A percentile compares a stretch with the other conserved stretches of the same genome.
Conservation (phyloP, 805 yeast genomes). For the Candida germanica region DNA sequence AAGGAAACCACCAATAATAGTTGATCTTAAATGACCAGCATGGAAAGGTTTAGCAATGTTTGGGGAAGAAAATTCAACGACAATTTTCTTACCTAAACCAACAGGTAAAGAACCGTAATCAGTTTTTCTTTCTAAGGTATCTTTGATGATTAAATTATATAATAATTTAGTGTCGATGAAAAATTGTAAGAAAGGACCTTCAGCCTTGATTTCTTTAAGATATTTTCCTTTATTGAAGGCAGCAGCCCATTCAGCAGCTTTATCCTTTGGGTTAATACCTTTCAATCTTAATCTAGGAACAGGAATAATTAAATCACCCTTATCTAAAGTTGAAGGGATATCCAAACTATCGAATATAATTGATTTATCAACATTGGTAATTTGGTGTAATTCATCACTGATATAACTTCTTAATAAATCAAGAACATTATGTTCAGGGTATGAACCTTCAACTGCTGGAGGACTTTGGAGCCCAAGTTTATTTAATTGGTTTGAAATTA, state of each 20-base stretch:
- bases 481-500: slow-evolving; percentile 33
- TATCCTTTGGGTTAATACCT: slow-evolving; percentile 78
- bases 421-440: slow-evolving; percentile 74
- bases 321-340: slow-evolving; percentile 78
- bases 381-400: slow-evolving; percentile 66
- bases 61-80: slow-evolving; percentile 94
- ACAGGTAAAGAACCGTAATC: slow-evolving; percentile 73
- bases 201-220: slow-evolving; percentile 68
- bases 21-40: slow-evolving; percentile 97
- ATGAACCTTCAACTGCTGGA: slow-evolving; percentile 51
- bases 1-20: slow-evolving; percentile 95
- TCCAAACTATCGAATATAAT: slow-evolving; percentile 84
- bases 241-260: slow-evolving; percentile 68
- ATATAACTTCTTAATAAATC: slow-evolving; percentile 90
- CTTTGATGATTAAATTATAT: slow-evolving; percentile 66
- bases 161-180: slow-evolving; percentile 69
- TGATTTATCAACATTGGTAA: slow-evolving; percentile 68
- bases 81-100: slow-evolving; percentile 69
- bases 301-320: slow-evolving; percentile 92
- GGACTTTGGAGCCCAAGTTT: slow-evolving; percentile 44
- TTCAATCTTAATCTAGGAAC: slow-evolving; percentile 81
- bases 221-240: slow-evolving; percentile 71
- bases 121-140: slow-evolving; percentile 56
- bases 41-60: slow-evolving; percentile 99
- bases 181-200: slow-evolving; percentile 91